Base-by-base conservation (phyloP, 106 monocot species). In the Allium sativum region DNA sequence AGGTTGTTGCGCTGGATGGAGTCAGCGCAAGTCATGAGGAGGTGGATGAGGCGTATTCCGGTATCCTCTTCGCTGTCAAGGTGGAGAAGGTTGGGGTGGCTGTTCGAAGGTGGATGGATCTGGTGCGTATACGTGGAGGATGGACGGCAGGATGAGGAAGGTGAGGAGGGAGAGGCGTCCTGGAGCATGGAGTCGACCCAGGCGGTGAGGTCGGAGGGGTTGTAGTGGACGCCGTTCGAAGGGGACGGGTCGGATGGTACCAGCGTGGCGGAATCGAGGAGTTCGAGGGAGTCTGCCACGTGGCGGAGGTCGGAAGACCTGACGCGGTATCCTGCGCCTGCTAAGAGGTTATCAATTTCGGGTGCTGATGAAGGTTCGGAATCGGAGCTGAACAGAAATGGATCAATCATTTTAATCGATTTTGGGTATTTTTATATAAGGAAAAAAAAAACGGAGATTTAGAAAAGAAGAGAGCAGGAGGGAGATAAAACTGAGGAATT, bases 161-260 rank as follows among this genome's bases (percentile, higher is more conserved):
- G 21, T 4, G 40, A 3, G 13, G 15, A 43, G 19, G 41, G 65
- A 43, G 72, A 60, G 48, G 52, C 44, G 45, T 68, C 67, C 44
- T 72, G 62, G 53, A 81, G 73, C 69, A 81, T 66, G 66, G 73
- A 77, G 65, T 81, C 81, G 66, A 81, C 77, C 81, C 81, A 81
- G 61, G 64, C 55, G 61, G 73, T 44, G 65, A 81, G 77, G 68
- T 81, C 77, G 52, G 81, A 76, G 18, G 81, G 77, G 61, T 81
- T 77, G 70, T 70, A 73, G 73, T 81, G 81, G 47, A 8, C 15
- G 7, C 18, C n/a, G 52, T 8, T 4, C 15, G 10, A 12, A 12
- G 31, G 68, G 11, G 9, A 22, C 0, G 14, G 48, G 40, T 31
- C 7, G 13, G 17, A 5, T 18, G 55, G 48, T 6, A 12, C 50